These are phyloP conservation scores for Stipa capillata DNA, from an alignment of 176 grass and related monocot species.

Conservation along the genomic window DNA sequence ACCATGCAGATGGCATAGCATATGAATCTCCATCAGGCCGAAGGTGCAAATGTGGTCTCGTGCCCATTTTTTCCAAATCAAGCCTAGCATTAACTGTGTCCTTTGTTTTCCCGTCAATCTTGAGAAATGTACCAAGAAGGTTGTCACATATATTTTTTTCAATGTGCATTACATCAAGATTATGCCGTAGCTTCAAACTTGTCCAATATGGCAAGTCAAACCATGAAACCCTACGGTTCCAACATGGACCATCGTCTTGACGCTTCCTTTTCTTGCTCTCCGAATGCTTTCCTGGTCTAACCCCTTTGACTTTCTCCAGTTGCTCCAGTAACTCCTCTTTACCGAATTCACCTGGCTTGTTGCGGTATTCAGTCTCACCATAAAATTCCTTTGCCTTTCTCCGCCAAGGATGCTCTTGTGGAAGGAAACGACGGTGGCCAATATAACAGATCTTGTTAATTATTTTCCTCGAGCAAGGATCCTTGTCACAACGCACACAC, in stretches of 20 bases:
- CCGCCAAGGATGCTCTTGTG: background rate
- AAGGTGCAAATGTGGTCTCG: background rate
- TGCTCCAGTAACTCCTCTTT: background rate
- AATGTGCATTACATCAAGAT: constrained; percentile 11
- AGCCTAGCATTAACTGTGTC: background rate
- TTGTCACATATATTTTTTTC: constrained; percentile 15
- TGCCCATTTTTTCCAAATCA: constrained; percentile 10
- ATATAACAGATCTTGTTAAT: no score
- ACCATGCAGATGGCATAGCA: background rate
- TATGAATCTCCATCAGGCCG: background rate
- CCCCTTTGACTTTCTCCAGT: background rate
- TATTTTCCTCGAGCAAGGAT: background rate
- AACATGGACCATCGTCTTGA: no score
- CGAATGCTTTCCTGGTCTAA: constrained; percentile 1
- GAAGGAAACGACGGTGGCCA: background rate
- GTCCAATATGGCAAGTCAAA: constrained; percentile 22
- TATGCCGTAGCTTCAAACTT: background rate
- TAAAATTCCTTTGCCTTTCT: background rate
- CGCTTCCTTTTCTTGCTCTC: background rate
- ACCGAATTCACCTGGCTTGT: background rate
- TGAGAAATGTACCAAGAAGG: background rate
- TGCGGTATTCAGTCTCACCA: background rate
- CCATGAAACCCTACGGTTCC: background rate
- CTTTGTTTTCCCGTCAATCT: background rate
- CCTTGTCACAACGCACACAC: background rate